Conservation (phyloP, 306 rosid genomes). For the Cajanus cajan region DNA sequence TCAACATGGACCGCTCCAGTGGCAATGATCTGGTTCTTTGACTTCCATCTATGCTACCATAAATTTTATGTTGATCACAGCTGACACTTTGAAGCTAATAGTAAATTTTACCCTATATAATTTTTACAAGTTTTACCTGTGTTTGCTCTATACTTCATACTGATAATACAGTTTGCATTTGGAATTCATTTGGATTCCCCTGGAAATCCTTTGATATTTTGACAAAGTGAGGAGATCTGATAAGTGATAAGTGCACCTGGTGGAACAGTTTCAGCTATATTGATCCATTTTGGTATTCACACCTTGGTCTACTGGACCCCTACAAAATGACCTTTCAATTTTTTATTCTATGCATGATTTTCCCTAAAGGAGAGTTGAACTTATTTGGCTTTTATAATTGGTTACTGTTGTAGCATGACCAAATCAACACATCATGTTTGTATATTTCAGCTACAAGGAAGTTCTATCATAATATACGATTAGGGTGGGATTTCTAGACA, state of each 20-base stretch:
- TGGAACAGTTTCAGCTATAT: conserved; percentile 10
- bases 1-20: conserved; percentile 21
- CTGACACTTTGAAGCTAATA: conserved; percentile 12
- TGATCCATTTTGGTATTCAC: conserved; percentile 19
- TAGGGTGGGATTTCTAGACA: conserved; percentile 3
- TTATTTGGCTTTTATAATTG: neutral
- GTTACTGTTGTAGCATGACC: conserved; percentile 1
- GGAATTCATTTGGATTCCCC: conserved; percentile 7
- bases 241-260: conserved; percentile 22
- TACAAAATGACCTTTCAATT: conserved; percentile 14
- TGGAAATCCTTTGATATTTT: conserved; percentile 9
- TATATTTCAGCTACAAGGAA: neutral
- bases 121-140: neutral
- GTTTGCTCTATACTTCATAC: conserved; percentile 26
- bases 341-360: neutral
- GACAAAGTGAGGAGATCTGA: conserved; percentile 10
- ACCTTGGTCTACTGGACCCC: neutral
- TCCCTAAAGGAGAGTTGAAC: neutral
- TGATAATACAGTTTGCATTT: conserved; percentile 5
- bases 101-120: neutral
- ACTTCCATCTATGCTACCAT: conserved; percentile 4
- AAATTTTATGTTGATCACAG: conserved; percentile 17
- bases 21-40: conserved; percentile 13
- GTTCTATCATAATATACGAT: neutral
- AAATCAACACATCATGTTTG: conserved; percentile 1